Evolutionary conservation across 306 rosid genomes (phyloP).

Genomic region (Mimosa pudica): DNA sequence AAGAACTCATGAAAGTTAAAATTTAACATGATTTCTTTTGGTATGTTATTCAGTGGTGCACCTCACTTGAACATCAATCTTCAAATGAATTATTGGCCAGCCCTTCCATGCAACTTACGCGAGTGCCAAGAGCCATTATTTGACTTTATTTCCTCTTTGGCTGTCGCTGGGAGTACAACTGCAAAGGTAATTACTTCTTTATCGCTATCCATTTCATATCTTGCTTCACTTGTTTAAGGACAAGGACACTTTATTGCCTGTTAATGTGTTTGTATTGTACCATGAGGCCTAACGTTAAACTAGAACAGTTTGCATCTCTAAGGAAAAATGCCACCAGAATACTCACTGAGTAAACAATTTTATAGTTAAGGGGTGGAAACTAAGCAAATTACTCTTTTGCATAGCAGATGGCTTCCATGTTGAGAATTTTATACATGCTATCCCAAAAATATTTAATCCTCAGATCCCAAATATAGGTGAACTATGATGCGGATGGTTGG

Average conservation of each 20-base stretch:
- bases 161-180: slow-evolving; percentile 73
- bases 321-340: background rate
- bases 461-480: slow-evolving; percentile 60
- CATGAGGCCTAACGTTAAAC: background rate
- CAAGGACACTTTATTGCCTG: slow-evolving; percentile 23
- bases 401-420: background rate
- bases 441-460: slow-evolving; percentile 17
- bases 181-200: slow-evolving; percentile 67
- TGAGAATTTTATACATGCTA: slow-evolving; percentile 25
- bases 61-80: slow-evolving; percentile 92
- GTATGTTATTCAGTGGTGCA: slow-evolving; percentile 69
- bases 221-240: slow-evolving; percentile 24
- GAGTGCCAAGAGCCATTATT: slow-evolving; percentile 95
- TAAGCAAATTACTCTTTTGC: slow-evolving; percentile 13
- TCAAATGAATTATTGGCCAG: slow-evolving; percentile 97
- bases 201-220: slow-evolving; percentile 21
- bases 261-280: slow-evolving; percentile 12
- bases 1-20: slow-evolving; percentile 7
- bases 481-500: slow-evolving; percentile 89
- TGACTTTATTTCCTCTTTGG: slow-evolving; percentile 65
- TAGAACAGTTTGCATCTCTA: background rate
- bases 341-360: background rate
- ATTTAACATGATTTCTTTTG: slow-evolving; percentile 35
- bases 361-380: background rate
- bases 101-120: slow-evolving; percentile 84